phyloP scores from a whole-genome alignment of 2,329 filamentous ascomycete genomes.

The Sclerotinia subarctica region DNA sequence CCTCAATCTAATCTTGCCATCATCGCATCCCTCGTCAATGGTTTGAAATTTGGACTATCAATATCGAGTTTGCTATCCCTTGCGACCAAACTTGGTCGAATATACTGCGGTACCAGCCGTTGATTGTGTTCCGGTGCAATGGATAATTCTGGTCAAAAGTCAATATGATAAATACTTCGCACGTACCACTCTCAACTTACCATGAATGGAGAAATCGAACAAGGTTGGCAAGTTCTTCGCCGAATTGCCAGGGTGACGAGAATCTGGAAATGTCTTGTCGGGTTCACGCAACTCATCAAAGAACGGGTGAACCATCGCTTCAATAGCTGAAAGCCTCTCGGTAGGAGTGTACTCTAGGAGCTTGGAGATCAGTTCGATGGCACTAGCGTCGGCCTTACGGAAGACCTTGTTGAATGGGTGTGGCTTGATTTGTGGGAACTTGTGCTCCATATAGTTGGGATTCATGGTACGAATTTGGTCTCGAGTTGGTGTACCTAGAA shows the following conservation, averaged over 20 bases:
- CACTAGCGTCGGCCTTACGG: constrained; percentile 88
- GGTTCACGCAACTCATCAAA: constrained; percentile 95
- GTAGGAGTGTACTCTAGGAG: constrained; percentile 97
- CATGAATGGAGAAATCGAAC: constrained; percentile 92
- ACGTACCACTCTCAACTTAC: constrained; percentile 52
- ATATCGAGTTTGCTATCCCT: constrained; percentile 57
- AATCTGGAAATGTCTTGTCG: constrained; percentile 88
- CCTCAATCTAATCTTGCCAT: constrained; percentile 92
- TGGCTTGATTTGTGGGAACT: constrained; percentile 99
- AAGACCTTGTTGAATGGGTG: constrained; percentile 99
- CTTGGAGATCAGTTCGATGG: constrained; percentile 91
- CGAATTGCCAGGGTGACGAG: constrained; percentile 74
- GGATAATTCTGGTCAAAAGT: constrained; percentile 71
- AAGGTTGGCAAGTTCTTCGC: constrained; percentile 80
- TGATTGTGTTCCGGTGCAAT: constrained; percentile 85
- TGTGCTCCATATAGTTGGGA: constrained; percentile 99
- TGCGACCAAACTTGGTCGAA: constrained; percentile 68
- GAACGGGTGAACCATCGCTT: constrained; percentile 98
- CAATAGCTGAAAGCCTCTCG: constrained; percentile 85
- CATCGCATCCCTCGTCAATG: constrained; percentile 92
- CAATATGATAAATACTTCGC: background rate
- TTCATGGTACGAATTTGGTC: constrained; percentile 99
- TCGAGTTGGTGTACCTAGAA: constrained; percentile 90
- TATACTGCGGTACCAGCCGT: constrained; percentile 81
- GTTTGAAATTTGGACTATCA: constrained; percentile 91